Evolutionary conservation across 768 basidiomycete species (phyloP).

Genomic region (Myochromella boudieri): DNA sequence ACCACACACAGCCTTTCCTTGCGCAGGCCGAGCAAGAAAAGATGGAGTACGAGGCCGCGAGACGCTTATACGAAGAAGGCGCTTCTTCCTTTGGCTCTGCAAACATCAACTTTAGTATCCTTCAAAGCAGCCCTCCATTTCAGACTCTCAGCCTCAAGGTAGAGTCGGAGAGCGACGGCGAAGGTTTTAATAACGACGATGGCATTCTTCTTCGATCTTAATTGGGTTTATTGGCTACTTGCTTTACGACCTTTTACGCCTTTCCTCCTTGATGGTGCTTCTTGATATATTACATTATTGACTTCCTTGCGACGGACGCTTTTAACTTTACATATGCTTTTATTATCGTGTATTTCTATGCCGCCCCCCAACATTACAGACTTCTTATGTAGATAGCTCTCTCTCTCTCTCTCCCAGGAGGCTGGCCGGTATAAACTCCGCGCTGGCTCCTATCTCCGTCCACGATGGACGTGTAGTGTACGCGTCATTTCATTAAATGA

Average conservation of each 20-base stretch:
- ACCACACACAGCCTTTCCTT: conserved; percentile 71
- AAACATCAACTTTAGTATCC: conserved; percentile 82
- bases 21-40: conserved; percentile 95
- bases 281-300: no score
- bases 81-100: conserved; percentile 62
- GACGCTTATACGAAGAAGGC: conserved; percentile 86
- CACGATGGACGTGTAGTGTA: no score
- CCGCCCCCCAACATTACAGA: conserved; percentile 4
- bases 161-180: conserved; percentile 75
- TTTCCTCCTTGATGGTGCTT: conserved; percentile 24
- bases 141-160: conserved; percentile 61
- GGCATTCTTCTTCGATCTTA: conserved; percentile 29
- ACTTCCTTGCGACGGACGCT: conserved; percentile 23
- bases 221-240: conserved; percentile 18
- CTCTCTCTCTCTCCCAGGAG: no score
- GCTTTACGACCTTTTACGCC: conserved; percentile 31
- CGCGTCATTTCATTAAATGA: conserved; percentile 4
- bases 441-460: no score
- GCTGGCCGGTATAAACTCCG: conserved; percentile 5
- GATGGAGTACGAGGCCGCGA: conserved; percentile 86
- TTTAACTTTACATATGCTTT: conserved; percentile 27
- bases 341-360: conserved; percentile 34
- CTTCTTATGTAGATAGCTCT: background rate
- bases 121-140: conserved; percentile 67
- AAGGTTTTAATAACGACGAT: conserved; percentile 57